These are phyloP conservation scores for Phytophthora melonis DNA, from an alignment of 352 stramenopile species.

Conservation along the genomic window DNA sequence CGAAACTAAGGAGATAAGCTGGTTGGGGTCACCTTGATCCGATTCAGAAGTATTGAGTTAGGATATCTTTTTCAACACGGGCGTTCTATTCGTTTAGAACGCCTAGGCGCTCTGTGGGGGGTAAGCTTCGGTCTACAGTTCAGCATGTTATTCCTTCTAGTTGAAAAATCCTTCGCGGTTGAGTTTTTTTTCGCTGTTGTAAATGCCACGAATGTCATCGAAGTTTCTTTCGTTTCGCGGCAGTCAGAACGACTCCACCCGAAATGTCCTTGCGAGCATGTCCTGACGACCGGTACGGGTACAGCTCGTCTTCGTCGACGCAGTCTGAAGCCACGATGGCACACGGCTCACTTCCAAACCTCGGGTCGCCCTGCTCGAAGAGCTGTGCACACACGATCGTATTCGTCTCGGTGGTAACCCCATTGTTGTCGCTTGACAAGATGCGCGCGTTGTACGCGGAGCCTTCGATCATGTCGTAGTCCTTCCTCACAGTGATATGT, in stretches of 20 bases:
- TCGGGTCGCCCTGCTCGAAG: constrained; percentile 18
- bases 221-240: constrained; percentile 19
- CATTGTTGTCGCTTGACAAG: constrained; percentile 21
- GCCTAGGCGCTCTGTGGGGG: too few relatives aligned
- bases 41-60: too few relatives aligned
- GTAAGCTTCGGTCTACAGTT: too few relatives aligned
- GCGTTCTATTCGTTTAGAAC: too few relatives aligned
- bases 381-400: constrained; percentile 32
- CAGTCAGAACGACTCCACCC: constrained; percentile 37
- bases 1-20: too few relatives aligned
- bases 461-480: constrained; percentile 35
- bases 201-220: too few relatives aligned
- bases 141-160: too few relatives aligned
- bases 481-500: constrained; percentile 43
- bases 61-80: too few relatives aligned
- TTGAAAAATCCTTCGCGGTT: too few relatives aligned
- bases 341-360: constrained; percentile 23
- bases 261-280: constrained; percentile 46
- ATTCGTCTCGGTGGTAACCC: constrained; percentile 35
- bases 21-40: too few relatives aligned
- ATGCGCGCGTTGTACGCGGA: constrained; percentile 40
- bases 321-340: constrained; percentile 42
- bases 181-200: too few relatives aligned
- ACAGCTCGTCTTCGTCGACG: constrained; percentile 43
- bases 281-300: constrained; percentile 29